These are phyloP conservation scores for Skeletonema costatum DNA, from an alignment of 108 stramenopile species.

Conservation along the genomic window DNA sequence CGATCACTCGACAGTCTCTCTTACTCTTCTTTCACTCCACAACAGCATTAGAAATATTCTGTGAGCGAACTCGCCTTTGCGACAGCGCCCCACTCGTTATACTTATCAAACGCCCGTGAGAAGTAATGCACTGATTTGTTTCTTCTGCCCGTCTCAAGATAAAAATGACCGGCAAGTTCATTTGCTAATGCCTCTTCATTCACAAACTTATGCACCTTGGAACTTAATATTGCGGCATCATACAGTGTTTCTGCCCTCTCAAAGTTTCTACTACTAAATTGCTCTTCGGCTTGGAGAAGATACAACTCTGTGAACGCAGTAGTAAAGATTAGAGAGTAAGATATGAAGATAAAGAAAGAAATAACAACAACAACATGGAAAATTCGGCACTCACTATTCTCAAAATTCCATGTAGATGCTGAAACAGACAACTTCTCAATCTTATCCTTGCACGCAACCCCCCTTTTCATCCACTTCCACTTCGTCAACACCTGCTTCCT, in stretches of 20 bases:
- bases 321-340: neutral
- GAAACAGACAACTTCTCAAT: neutral
- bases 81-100: conserved; percentile 24
- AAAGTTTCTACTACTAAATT: neutral
- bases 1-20: too few species aligned
- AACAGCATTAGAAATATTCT: too few species aligned
- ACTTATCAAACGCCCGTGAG: neutral
- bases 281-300: neutral
- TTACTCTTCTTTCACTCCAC: too few species aligned
- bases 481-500: neutral
- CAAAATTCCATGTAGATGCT: neutral
- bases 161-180: conserved; percentile 24
- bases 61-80: neutral
- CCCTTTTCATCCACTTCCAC: neutral
- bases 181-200: conserved; percentile 19
- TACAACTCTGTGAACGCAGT: neutral
- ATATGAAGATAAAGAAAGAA: neutral
- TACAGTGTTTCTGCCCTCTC: neutral
- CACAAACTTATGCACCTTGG: conserved; percentile 4
- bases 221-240: conserved; percentile 7
- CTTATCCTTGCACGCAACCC: neutral
- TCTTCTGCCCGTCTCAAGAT: neutral
- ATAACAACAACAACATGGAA: too few species aligned
- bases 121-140: conserved; percentile 1
- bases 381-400: too few species aligned